Base-by-base conservation (phyloP, 2,329 filamentous ascomycete genomes). In the Albophoma yamanashiensis region DNA sequence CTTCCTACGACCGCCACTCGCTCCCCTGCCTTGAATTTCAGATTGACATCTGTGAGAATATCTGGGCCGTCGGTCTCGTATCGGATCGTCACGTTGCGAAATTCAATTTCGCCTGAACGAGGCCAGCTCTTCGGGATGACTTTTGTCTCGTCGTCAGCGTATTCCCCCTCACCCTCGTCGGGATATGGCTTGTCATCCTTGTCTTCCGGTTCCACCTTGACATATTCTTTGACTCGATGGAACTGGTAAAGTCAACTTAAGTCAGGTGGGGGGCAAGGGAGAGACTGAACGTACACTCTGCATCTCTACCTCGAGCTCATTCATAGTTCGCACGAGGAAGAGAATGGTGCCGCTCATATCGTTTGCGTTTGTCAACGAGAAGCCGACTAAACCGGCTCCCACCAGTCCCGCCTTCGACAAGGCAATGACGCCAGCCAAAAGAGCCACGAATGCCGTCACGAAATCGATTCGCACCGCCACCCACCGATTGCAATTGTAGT, bases 1-100 rank as follows among this genome's bases (percentile, higher is more conserved):
- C 91, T 84, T 2, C 91, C 91, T 14, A 92, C 88, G 25, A 96
- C 80, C 0, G 90, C 91, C 0, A 89, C 89, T 57, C 88, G 87
- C 59, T 89, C 88, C 1, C 91, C 89, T 0, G 87, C 88, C 15
- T 74, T 75, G 62, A 83, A 80, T 40, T 75, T 76, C 53, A 83
- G 73, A 62, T 76, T 81, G 58, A 83, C 70, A 40, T 80, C 69
- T 31, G 78, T 79, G 22, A 83, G 72, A 50, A 83, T 78, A 59
- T 81, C 74, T 55, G 75, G 73, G 22, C 78, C 71, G 60, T 80
- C 70, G 36, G 72, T 59, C 61, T 79, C 69, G 64, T 81, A 81
- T 53, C 78, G 76, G 42, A 80, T 77, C 7, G 78, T 80, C 27
- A 79, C 78, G 59, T 80, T 71, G n/a, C 77, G 74, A 62, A 81